Percentiles rank a stretch among this genome's conserved stretches.
Evolutionary conservation across 2,329 filamentous ascomycete species (phyloP).

Genomic region (Metarhizium rileyi): DNA sequence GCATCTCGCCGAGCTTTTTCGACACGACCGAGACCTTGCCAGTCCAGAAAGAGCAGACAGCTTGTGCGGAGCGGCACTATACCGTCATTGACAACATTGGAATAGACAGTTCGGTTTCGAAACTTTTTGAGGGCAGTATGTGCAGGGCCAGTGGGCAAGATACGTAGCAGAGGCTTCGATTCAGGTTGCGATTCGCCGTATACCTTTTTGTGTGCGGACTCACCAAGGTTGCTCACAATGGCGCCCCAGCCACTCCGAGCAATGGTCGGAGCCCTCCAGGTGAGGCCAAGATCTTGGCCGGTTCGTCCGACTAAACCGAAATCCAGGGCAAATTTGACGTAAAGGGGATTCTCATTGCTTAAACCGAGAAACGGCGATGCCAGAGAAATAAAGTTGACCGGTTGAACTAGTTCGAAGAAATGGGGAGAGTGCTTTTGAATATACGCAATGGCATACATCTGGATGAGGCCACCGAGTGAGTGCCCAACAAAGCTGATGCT

Average conservation of each 20-base stretch:
- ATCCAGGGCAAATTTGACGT: constrained; percentile 93
- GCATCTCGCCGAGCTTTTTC: constrained; percentile 91
- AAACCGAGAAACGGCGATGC: constrained; percentile 83
- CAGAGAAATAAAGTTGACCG: constrained; percentile 82
- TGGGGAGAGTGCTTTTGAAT: constrained; percentile 90
- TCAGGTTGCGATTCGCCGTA: constrained; percentile 59
- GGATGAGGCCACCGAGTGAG: constrained; percentile 79
- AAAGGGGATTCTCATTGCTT: constrained; percentile 95
- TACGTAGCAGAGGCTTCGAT: constrained; percentile 79
- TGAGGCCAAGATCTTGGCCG: constrained; percentile 87
- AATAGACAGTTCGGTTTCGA: constrained; percentile 84
- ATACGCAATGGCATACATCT: constrained; percentile 92
- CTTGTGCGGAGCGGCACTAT: constrained; percentile 93
- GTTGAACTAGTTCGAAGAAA: constrained; percentile 79
- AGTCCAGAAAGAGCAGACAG: constrained; percentile 92
- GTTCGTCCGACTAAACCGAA: constrained; percentile 95
- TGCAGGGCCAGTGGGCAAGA: constrained; percentile 83
- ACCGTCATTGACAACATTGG: constrained; percentile 94
- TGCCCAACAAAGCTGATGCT: constrained; percentile 94
- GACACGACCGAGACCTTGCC: constrained; percentile 85
- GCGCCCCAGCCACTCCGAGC: constrained; percentile 82
- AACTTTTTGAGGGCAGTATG: constrained; percentile 82
- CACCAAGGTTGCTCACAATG: constrained; percentile 71
- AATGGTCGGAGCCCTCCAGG: constrained; percentile 83
- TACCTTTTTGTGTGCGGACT: constrained; percentile 51